These are phyloP conservation scores for Backusella westeae DNA, from an alignment of 192 early-diverging fungal genomes.

Conservation along the genomic window DNA sequence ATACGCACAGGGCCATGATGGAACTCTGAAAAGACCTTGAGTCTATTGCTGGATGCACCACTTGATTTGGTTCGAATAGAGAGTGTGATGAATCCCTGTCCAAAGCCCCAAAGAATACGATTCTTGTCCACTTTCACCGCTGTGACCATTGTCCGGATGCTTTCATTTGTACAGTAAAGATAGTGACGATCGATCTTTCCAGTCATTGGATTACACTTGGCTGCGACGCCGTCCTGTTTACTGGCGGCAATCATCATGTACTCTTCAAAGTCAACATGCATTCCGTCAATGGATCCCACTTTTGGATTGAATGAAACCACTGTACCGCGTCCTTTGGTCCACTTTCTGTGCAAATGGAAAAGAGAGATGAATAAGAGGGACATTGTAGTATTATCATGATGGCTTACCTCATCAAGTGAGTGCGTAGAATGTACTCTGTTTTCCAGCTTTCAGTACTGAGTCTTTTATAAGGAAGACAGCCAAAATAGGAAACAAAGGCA, in stretches of 20 bases:
- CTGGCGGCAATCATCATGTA: conserved; percentile 54
- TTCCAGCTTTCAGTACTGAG: conserved; percentile 36
- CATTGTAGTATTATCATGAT: neutral
- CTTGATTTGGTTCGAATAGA: conserved; percentile 43
- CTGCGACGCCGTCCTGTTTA: conserved; percentile 49
- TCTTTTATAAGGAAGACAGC: conserved; percentile 35
- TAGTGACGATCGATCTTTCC: conserved; percentile 61
- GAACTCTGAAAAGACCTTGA: conserved; percentile 51
- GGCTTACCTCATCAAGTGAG: conserved; percentile 35
- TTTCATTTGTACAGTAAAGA: conserved; percentile 47
- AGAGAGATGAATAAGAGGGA: neutral
- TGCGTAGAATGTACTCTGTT: conserved; percentile 39
- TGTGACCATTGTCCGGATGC: conserved; percentile 33
- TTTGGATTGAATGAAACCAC: conserved; percentile 53
- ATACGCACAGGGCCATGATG: conserved; percentile 53
- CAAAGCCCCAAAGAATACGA: conserved; percentile 57
- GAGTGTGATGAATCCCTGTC: conserved; percentile 50
- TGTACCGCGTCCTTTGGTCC: conserved; percentile 49
- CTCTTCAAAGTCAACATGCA: conserved; percentile 49
- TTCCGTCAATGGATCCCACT: conserved; percentile 49
- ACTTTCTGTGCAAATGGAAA: conserved; percentile 26
- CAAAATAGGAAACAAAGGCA: conserved; percentile 42
- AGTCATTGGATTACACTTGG: conserved; percentile 52
- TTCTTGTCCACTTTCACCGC: conserved; percentile 57
- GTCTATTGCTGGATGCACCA: conserved; percentile 10